phyloP scores from a whole-genome alignment of 768 basidiomycete species.

The Trametes gibbosa region DNA sequence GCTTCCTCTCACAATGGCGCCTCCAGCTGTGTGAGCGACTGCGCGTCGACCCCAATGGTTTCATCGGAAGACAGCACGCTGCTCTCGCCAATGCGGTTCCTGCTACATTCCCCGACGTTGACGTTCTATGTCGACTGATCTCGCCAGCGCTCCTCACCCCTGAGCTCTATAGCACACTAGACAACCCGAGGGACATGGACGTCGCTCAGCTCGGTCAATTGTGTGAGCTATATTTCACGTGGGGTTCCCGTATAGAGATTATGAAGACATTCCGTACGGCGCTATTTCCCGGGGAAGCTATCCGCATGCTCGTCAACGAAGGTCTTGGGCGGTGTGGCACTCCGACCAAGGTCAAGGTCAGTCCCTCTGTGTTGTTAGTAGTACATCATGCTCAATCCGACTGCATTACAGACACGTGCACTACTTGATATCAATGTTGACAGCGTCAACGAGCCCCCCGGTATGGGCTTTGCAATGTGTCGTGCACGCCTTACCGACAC shows the following conservation, averaged over 20 bases:
- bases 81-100: background rate
- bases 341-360: too few species aligned
- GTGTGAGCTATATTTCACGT: background rate
- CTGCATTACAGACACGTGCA: background rate
- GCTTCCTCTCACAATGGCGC: background rate
- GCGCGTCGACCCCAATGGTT: background rate
- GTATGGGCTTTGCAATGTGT: background rate
- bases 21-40: background rate
- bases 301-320: background rate
- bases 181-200: background rate
- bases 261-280: background rate
- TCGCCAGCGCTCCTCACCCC: background rate
- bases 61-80: background rate
- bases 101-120: background rate
- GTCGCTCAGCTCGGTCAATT: background rate
- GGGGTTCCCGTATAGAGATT: background rate
- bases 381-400: background rate
- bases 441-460: background rate
- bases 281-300: background rate
- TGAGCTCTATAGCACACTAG: background rate
- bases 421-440: background rate
- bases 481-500: background rate
- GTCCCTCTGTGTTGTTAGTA: too few species aligned
- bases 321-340: background rate
- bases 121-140: background rate